Evolutionary conservation across 73 alveolate genomes (phyloP).

Genomic region (Tetrahymena thermophila): DNA sequence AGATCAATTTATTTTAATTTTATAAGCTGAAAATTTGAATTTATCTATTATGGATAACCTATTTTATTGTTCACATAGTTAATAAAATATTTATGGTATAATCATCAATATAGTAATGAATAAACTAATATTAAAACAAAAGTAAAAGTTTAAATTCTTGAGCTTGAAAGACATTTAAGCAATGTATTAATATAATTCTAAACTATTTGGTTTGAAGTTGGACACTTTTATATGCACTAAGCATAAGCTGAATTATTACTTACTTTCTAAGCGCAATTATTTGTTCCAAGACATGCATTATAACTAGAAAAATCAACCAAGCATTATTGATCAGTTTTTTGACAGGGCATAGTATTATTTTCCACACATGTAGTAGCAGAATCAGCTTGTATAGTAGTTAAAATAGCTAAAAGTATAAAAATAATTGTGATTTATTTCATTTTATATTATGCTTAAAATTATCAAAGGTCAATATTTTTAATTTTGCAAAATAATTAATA

Average conservation of each 20-base stretch:
- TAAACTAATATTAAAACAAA: too few species aligned
- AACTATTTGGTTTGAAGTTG: neutral
- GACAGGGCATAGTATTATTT: neutral
- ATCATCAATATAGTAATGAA: too few species aligned
- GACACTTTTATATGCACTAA: neutral
- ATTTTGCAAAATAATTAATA: too few species aligned
- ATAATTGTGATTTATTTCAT: neutral
- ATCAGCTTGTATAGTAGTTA: neutral
- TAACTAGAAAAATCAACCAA: neutral
- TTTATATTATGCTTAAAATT: too few species aligned
- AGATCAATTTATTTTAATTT: too few species aligned
- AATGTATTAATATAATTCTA: too few species aligned
- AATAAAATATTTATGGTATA: too few species aligned
- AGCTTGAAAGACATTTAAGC: neutral
- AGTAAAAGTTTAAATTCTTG: neutral
- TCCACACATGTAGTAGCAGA: neutral
- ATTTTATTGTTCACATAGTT: too few species aligned
- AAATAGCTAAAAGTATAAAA: too few species aligned
- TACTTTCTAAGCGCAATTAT: neutral
- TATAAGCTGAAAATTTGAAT: too few species aligned
- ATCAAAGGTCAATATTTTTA: too few species aligned
- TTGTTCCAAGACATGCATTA: neutral
- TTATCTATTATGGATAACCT: too few species aligned
- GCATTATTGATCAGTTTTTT: neutral
- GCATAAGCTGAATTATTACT: neutral